phyloP scores from a whole-genome alignment of 2,329 filamentous ascomycete species.

The Catunica adiposa region DNA sequence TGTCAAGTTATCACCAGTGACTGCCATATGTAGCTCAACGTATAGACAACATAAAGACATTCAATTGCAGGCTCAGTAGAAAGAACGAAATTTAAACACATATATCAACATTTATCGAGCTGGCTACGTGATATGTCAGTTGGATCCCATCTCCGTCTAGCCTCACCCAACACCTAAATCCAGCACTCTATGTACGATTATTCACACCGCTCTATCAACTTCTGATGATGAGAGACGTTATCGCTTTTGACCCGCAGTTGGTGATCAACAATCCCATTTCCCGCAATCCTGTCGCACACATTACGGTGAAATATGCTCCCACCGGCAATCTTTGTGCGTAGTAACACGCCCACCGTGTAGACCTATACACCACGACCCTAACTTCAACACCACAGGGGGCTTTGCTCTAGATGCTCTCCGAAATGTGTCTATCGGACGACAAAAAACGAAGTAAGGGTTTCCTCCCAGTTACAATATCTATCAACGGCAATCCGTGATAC shows the following conservation, averaged over 20 bases:
- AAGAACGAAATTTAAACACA: too few relatives aligned
- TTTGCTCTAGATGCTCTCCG: constrained; percentile 5
- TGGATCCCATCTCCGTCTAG: not conserved
- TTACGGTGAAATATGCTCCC: constrained; percentile 2
- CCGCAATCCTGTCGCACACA: not conserved
- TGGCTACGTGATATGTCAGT: not conserved
- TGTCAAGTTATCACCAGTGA: too few relatives aligned
- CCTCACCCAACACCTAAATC: not conserved
- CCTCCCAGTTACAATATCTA: too few relatives aligned
- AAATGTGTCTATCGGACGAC: constrained; percentile 8
- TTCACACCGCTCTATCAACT: too few relatives aligned
- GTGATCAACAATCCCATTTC: not conserved
- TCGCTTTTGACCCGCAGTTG: not conserved
- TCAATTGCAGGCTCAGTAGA: too few relatives aligned
- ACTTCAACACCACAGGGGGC: constrained; percentile 3
- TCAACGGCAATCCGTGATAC: too few relatives aligned
- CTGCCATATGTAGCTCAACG: too few relatives aligned
- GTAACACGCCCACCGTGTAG: not conserved
- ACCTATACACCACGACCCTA: not conserved
- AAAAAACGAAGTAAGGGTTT: constrained; percentile 5
- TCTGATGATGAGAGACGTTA: not conserved
- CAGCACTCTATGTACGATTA: too few relatives aligned
- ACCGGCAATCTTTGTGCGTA: constrained; percentile 9
- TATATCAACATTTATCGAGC: too few relatives aligned
- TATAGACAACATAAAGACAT: too few relatives aligned